Evolutionary conservation across 2,329 filamentous ascomycete genomes (phyloP), one percentile per base, ranked within the genome.

Genomic region (Neofusicoccum sp.): DNA sequence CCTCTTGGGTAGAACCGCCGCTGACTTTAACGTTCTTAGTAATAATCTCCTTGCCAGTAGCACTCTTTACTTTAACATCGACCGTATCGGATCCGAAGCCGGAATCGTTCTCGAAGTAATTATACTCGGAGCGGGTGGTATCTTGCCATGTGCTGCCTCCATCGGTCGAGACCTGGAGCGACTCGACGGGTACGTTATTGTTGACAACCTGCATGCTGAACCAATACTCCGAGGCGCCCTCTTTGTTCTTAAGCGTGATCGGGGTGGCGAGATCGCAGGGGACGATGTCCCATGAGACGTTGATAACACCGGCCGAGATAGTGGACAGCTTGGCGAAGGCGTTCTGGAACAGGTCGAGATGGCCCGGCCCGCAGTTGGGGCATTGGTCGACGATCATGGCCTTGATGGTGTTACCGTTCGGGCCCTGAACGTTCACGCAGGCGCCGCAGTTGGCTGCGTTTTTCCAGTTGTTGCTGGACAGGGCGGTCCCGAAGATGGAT

Each of bases 121-220:
- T 79, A 71, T 78, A 79, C 6, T 77, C 74, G 62, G 79, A 73
- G 52, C 87, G 79, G 2, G 76, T 79, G 0, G 87, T 88, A n/a
- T 71, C 56, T 72, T 82, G 72, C 87, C 86, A 89, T 12, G 83
- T 84, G 60, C 68, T 79, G 16, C 87, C 87, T 8, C 83, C 80
- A 69, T 89, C 83, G 16, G 80, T 85, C 64, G 83, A 86, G 64
- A 89, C 86, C 67, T 89, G 86, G 29, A 89, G 78, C 66, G 76
- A 80, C 60, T 78, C 68, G 44, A 89, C 80, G 14, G 81, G 79
- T 64, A 84, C 78, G 71, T 87, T 87, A 69, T 84, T 77, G 74
- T 89, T 89, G 69, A 88, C 79, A 45, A 89, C 86, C 73, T 90
- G 87, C 80, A 87, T 86, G 52, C 79, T 80, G 76, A 86, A 86